A percentile compares a stretch with the other conserved stretches of the same genome.
Evolutionary conservation across 768 basidiomycete species (phyloP).

Genomic region (Amanita phalloides): DNA sequence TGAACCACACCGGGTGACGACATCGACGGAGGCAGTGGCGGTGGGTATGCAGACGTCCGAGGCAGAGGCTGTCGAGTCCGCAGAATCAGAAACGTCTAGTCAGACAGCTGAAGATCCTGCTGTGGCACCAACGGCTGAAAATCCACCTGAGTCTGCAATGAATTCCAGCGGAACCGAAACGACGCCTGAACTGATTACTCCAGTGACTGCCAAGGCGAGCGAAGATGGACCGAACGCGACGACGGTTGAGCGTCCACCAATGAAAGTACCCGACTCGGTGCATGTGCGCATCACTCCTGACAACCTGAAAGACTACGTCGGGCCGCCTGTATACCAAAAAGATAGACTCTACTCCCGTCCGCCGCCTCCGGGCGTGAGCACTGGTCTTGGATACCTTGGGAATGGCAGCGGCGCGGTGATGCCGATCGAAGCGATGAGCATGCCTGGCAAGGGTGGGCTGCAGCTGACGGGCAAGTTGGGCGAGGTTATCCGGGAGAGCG

Average conservation of each 20-base stretch:
- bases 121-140: neutral
- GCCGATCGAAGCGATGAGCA: constrained; percentile 91
- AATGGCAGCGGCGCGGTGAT: constrained; percentile 96
- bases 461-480: constrained; percentile 96
- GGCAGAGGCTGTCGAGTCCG: constrained; percentile 3
- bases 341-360: constrained; percentile 77
- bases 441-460: constrained; percentile 91
- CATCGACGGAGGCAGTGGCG: neutral
- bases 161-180: constrained; percentile 7
- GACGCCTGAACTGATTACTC: constrained; percentile 12
- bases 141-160: neutral
- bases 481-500: constrained; percentile 94
- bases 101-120: neutral
- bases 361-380: constrained; percentile 89
- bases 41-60: constrained; percentile 10
- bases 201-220: constrained; percentile 3
- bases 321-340: constrained; percentile 91
- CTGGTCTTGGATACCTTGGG: constrained; percentile 90
- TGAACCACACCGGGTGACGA: constrained; percentile 34
- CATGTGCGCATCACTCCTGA: constrained; percentile 76
- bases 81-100: constrained; percentile 7
- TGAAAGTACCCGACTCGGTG: constrained; percentile 70
- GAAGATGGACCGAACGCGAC: constrained; percentile 37
- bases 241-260: constrained; percentile 68
- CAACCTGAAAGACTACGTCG: constrained; percentile 93